These are phyloP conservation scores for Erodium moschatum DNA, from an alignment of 441 rosid species.

Conservation along the genomic window DNA sequence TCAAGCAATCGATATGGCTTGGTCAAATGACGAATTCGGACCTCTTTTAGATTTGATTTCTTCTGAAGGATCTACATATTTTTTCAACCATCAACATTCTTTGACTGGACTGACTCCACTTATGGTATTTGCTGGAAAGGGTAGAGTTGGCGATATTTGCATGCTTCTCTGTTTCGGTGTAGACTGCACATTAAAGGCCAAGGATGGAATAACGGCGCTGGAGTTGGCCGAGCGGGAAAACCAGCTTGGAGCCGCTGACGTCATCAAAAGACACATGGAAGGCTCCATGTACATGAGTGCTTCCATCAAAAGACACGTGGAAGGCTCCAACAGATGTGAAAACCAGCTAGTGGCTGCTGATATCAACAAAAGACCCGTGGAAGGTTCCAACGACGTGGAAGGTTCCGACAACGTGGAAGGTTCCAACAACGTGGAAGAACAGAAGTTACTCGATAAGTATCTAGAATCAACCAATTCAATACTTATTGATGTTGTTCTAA, in stretches of 20 bases:
- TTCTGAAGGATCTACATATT: slow-evolving; percentile 40
- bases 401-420: no score
- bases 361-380: no score
- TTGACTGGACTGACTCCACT: slow-evolving; percentile 62
- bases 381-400: no score
- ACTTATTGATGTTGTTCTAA: slow-evolving; percentile 60
- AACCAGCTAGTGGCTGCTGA: no score
- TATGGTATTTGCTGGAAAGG: slow-evolving; percentile 88
- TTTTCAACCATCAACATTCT: slow-evolving; percentile 70
- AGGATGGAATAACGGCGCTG: slow-evolving; percentile 58
- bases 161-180: slow-evolving; percentile 78
- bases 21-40: slow-evolving; percentile 78
- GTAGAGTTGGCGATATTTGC: slow-evolving; percentile 73
- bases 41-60: slow-evolving; percentile 63
- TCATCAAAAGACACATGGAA: slow-evolving; percentile 42
- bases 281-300: neutral
- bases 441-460: slow-evolving; percentile 57
- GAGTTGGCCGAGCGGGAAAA: slow-evolving; percentile 60
- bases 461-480: slow-evolving; percentile 50
- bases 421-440: slow-evolving; percentile 35
- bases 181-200: slow-evolving; percentile 51
- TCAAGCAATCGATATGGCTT: slow-evolving; percentile 75
- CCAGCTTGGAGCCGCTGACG: slow-evolving; percentile 59
- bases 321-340: no score
- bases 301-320: no score